These are phyloP conservation scores for Curvularia sp. DNA, from an alignment of 2,329 filamentous ascomycete genomes.

Conservation along the genomic window DNA sequence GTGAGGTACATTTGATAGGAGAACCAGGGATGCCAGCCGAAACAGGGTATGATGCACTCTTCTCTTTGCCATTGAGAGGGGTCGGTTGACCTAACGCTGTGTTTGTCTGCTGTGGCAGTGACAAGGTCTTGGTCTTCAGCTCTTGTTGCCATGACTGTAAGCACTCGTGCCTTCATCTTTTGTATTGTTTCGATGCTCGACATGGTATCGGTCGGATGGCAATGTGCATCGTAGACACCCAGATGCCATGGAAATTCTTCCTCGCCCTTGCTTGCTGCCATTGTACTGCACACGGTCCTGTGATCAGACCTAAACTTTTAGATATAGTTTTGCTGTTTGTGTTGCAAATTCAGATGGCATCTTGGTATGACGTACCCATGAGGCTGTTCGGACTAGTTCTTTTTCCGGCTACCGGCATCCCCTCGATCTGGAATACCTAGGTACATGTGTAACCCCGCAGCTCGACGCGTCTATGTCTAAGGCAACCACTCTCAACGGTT, in stretches of 20 bases:
- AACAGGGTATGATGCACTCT: constrained; percentile 69
- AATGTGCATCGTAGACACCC: constrained; percentile 79
- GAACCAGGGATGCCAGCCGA: constrained; percentile 91
- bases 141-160: constrained; percentile 81
- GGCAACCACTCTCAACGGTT: neutral
- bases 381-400: constrained; percentile 9
- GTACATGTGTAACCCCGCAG: neutral
- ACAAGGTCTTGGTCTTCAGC: constrained; percentile 78
- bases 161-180: constrained; percentile 68
- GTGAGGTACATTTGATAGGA: constrained; percentile 71
- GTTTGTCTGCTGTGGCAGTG: constrained; percentile 62
- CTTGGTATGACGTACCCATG: constrained; percentile 15
- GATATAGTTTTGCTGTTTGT: neutral
- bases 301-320: neutral
- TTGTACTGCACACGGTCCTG: neutral
- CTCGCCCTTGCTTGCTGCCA: constrained; percentile 12
- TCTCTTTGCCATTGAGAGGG: constrained; percentile 38
- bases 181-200: constrained; percentile 64
- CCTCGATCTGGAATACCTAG: neutral
- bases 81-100: constrained; percentile 55
- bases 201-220: constrained; percentile 83
- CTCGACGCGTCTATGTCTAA: neutral
- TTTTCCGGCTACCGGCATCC: constrained; percentile 2
- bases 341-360: neutral
- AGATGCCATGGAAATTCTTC: constrained; percentile 69